These are phyloP conservation scores for Lentinula sp. DNA, from an alignment of 768 basidiomycete genomes.

Conservation along the genomic window DNA sequence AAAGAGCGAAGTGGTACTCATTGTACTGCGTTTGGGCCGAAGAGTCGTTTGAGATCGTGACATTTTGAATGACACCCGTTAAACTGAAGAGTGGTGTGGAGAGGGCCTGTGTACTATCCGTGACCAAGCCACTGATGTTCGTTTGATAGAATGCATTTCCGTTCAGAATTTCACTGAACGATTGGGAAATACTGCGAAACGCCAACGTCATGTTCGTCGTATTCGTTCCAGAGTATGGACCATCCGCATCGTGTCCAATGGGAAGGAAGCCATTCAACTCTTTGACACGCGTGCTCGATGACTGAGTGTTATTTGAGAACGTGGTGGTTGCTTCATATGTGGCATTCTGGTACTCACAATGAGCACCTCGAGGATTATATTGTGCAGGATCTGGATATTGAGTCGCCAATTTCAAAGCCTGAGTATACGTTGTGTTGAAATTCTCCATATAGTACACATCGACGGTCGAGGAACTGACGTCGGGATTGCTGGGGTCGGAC, in stretches of 20 bases:
- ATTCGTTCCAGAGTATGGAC: neutral
- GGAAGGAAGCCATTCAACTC: neutral
- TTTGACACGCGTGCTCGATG: neutral
- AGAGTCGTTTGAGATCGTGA: neutral
- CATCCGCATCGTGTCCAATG: neutral
- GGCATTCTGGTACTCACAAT: conserved; percentile 1
- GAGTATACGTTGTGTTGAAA: neutral
- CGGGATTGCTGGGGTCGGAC: neutral
- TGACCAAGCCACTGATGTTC: neutral
- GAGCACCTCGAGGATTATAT: neutral
- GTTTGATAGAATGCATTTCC: neutral
- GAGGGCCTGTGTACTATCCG: neutral
- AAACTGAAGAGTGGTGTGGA: neutral
- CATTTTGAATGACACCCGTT: neutral
- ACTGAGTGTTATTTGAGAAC: neutral
- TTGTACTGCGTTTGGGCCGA: neutral
- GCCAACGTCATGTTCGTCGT: neutral
- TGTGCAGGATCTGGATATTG: neutral
- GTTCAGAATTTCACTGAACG: neutral
- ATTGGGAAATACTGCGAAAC: neutral
- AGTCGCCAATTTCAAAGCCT: neutral
- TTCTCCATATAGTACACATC: neutral
- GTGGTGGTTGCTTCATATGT: neutral
- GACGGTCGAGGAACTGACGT: neutral
- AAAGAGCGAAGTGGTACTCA: neutral